Base-by-base conservation (phyloP, 306 rosid species). In the Trifolium subterraneum region DNA sequence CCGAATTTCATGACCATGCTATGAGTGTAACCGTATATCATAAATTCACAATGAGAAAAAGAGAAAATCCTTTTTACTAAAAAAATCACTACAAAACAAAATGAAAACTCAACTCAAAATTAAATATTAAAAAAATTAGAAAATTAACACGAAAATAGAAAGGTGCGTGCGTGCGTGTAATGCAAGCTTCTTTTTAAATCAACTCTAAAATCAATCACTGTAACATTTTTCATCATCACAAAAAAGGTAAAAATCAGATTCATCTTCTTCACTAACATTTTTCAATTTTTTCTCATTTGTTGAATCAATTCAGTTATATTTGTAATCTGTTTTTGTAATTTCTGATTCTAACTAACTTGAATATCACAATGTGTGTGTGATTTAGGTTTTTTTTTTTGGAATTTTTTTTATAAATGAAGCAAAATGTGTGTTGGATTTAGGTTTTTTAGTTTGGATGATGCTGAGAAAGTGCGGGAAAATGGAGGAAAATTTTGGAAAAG, bases 391-490 rank as follows among this genome's bases (percentile, higher is more conserved):
- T n/a, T 25, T 25, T 25, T 25, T 25, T 25, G 25, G 25, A 2
- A n/a, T 27, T 29, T 42, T 1, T 5, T 63, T 22, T 1, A 1
- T 10, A 19, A 38, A 10, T n/a, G 29, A 36, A 36, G 38, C 15
- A 6, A 51, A 35, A 35, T 4, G 31, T 5, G 51, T 70, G 61
- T 36, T 39, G 3, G 1, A 9, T 44, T 68, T 50, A 5, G 29
- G 23, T 27, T 67, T 8, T 11, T 23, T 12, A 22, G 47, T 50
- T 70, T 51, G 35, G 11, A 51, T 50, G 11, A 51, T 50, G 36
- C 38, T 2, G 38, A 44, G 71, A 66, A 65, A 65, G 19, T 65
- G 70, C 41, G 23, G 54, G 54, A 65, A 42, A 38, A 64, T 64
- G n/a, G 27, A 4, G 31, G 6, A 19, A 16, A 36, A 2, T 64